Evolutionary conservation across 176 grass and related monocot genomes (phyloP), one percentile per base, ranked within the genome.

Genomic region (Aegilops bicornis): DNA sequence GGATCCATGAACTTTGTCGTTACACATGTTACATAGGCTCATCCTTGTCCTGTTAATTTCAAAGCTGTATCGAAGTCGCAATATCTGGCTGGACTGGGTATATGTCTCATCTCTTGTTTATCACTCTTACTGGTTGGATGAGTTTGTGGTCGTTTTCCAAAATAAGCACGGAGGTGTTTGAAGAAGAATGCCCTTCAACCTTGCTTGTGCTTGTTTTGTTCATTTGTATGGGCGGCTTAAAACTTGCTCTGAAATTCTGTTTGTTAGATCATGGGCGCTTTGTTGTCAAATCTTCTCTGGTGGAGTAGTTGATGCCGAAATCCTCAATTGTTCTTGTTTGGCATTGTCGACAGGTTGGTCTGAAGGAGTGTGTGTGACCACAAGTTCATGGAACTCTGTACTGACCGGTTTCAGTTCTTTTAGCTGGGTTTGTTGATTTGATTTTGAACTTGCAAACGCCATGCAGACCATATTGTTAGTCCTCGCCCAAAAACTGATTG

Each of bases 51-150:
- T 77, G 19, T 30, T 47, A 35, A 35, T 4, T 47, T 63, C 70
- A 6, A n/a, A 52, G 16, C 30, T 79, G 39, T 60, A 81, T 81
- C 45, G 58, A 68, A 69, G 30, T 82, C 45, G 12, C 10, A 43
- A 69, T 56, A 30, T 87, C 20, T 78, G 13, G 61, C 42, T 52
- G 43, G 27, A 77, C 67, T 70, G 60, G 45, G 43, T 81, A 45
- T 67, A 73, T 78, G 54, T 31, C 30, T 22, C 45, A 16, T 47
- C 36, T 5, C 68, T 29, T 35, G 20, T 24, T 24, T 73, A 20
- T 43, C 27, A 77, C 64, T 7, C 24, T 12, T 32, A 3, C 23
- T 76, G 27, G 20, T 42, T 31, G 10, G 16, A 62, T 75, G 36
- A 17, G 29, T 63, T 40, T 6, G 7, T 61, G 27, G 10, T 48